A percentile compares a stretch with the other conserved stretches of the same genome.
Evolutionary conservation across 805 yeast genomes (phyloP).

Genomic region (Crinitomyces ghanaensis): DNA sequence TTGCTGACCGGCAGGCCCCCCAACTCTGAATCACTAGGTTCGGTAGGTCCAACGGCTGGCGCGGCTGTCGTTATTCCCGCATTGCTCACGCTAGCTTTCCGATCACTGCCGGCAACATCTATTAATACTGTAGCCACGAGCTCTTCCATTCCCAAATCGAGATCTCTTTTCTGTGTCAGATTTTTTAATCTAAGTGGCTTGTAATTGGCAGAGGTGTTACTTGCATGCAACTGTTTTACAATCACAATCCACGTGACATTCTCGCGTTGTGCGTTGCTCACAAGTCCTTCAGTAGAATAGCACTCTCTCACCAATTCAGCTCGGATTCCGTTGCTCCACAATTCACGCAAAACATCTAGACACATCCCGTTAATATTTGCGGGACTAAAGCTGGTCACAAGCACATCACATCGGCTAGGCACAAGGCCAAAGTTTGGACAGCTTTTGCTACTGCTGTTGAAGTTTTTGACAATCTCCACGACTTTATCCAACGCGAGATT

Average conservation of each 20-base stretch:
- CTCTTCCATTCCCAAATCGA: constrained; percentile 65
- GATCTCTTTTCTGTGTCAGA: constrained; percentile 46
- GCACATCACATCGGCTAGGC: constrained; percentile 65
- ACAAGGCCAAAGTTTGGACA: constrained; percentile 30
- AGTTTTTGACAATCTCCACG: constrained; percentile 25
- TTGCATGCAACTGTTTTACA: constrained; percentile 53
- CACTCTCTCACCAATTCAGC: constrained; percentile 46
- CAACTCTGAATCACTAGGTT: not conserved
- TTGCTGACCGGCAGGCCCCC: not conserved
- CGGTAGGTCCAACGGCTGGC: not conserved
- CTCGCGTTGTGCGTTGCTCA: constrained; percentile 49
- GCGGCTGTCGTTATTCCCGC: too few relatives aligned
- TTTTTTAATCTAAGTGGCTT: constrained; percentile 71
- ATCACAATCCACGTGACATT: constrained; percentile 70
- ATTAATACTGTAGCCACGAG: constrained; percentile 35
- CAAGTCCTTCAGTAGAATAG: constrained; percentile 48
- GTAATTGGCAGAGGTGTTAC: constrained; percentile 38
- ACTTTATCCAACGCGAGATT: constrained; percentile 66
- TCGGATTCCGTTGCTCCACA: constrained; percentile 73
- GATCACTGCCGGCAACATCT: constrained; percentile 22
- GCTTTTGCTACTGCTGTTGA: constrained; percentile 21
- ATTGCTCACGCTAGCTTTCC: constrained; percentile 10
- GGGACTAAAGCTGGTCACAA: constrained; percentile 59
- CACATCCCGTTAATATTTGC: constrained; percentile 48
- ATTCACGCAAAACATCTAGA: constrained; percentile 43